These are phyloP conservation scores for Conticribra weissflogii DNA, from an alignment of 108 stramenopile species.

Conservation along the genomic window DNA sequence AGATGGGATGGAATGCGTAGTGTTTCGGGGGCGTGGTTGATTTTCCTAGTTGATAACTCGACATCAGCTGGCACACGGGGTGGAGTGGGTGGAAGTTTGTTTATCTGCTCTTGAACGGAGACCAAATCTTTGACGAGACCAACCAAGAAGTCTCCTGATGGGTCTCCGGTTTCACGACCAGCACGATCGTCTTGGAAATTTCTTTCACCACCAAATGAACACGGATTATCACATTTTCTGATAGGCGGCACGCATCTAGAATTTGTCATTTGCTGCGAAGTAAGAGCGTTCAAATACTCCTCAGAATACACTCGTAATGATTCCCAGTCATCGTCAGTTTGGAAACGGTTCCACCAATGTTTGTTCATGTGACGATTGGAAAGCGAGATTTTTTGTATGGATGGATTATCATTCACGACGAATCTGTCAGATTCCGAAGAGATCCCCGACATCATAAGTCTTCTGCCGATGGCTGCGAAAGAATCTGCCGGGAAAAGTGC, in stretches of 20 bases:
- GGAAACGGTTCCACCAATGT: constrained; percentile 26
- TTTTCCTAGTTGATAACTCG: too few relatives aligned
- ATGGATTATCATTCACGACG: too few relatives aligned
- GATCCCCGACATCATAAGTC: too few relatives aligned
- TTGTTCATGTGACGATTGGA: too few relatives aligned
- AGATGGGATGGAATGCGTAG: background rate
- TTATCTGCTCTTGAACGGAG: constrained; percentile 8
- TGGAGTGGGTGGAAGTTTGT: constrained; percentile 20
- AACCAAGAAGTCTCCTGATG: constrained; percentile 7
- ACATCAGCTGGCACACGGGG: constrained; percentile 18
- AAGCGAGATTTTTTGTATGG: too few relatives aligned
- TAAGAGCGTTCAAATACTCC: constrained; percentile 10
- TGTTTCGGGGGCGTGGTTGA: too few relatives aligned
- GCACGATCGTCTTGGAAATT: too few relatives aligned
- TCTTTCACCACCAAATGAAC: constrained; percentile 7
- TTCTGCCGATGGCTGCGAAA: constrained; percentile 18
- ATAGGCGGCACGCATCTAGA: too few relatives aligned
- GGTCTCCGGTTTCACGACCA: too few relatives aligned
- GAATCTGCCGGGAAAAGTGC: too few relatives aligned
- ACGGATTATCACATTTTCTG: background rate
- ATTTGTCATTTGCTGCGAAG: constrained; percentile 7
- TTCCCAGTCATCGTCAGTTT: constrained; percentile 37
- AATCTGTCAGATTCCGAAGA: too few relatives aligned
- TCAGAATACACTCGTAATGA: constrained; percentile 9
- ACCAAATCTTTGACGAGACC: constrained; percentile 21